Evolutionary conservation across 2,329 filamentous ascomycete species (phyloP).

Genomic region (Xylaria sp.): DNA sequence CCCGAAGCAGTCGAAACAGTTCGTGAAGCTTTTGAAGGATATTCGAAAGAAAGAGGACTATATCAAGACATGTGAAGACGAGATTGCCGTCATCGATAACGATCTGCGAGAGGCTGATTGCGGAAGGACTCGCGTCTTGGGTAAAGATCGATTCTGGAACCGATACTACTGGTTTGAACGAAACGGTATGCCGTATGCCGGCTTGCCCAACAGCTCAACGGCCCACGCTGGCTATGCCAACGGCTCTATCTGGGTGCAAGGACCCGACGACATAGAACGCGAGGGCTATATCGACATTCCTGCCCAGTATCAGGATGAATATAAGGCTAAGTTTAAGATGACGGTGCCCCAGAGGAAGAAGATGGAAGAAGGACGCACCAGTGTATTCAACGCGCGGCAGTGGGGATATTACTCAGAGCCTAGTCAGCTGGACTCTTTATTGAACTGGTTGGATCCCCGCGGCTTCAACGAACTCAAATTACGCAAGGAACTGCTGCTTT

Average conservation of each 20-base stretch:
- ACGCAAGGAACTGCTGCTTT: slow-evolving; percentile 83
- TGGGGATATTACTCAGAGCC: slow-evolving; percentile 94
- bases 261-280: slow-evolving; percentile 88
- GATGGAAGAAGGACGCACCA: slow-evolving; percentile 84
- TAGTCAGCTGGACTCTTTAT: slow-evolving; percentile 78
- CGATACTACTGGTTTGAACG: slow-evolving; percentile 99
- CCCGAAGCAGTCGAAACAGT: slow-evolving; percentile 86
- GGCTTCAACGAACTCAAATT: slow-evolving; percentile 88
- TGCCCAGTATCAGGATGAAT: slow-evolving; percentile 77
- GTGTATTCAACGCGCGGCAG: slow-evolving; percentile 78
- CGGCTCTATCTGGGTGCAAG: slow-evolving; percentile 95
- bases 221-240: slow-evolving; percentile 90
- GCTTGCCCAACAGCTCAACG: slow-evolving; percentile 88
- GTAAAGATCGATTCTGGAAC: slow-evolving; percentile 97
- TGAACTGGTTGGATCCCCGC: slow-evolving; percentile 88
- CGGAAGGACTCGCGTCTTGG: slow-evolving; percentile 86
- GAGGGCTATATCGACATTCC: slow-evolving; percentile 86
- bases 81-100: slow-evolving; percentile 87
- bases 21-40: slow-evolving; percentile 85
- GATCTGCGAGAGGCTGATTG: slow-evolving; percentile 95
- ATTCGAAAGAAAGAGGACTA: slow-evolving; percentile 87
- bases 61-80: slow-evolving; percentile 83
- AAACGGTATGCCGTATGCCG: slow-evolving; percentile 96
- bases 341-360: slow-evolving; percentile 87
- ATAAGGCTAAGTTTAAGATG: slow-evolving; percentile 80